These are phyloP conservation scores for Sugiyamaella castrensis DNA, from an alignment of 1,139 yeast genomes.

Conservation along the genomic window DNA sequence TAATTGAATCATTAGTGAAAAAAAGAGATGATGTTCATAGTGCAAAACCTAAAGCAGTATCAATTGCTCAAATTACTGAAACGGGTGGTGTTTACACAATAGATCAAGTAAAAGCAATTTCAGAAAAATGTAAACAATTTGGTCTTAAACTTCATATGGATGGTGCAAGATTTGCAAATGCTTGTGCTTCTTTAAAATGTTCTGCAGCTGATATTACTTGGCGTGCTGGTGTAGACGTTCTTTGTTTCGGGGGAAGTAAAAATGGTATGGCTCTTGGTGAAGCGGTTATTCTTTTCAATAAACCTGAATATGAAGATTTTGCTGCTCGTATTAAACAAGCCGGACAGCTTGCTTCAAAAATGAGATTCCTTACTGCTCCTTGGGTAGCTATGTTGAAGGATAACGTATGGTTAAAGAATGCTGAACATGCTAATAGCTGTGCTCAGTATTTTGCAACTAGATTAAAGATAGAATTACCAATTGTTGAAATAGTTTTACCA, in stretches of 20 bases:
- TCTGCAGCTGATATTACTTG: constrained; percentile 14
- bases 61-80: constrained; percentile 15
- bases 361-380: constrained; percentile 14
- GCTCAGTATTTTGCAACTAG: constrained; percentile 10
- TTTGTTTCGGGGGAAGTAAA: constrained; percentile 14
- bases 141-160: constrained; percentile 15
- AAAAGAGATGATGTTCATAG: constrained; percentile 13
- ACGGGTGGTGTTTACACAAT: constrained; percentile 12
- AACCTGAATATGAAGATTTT: constrained; percentile 9
- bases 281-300: constrained; percentile 15
- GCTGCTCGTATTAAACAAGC: constrained; percentile 15
- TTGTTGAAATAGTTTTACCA: constrained; percentile 9
- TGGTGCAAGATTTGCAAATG: constrained; percentile 16
- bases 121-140: constrained; percentile 8
- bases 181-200: constrained; percentile 14
- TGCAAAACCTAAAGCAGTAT: constrained; percentile 13
- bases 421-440: constrained; percentile 12
- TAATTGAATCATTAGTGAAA: constrained; percentile 9
- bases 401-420: constrained; percentile 15
- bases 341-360: constrained; percentile 15
- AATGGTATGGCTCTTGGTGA: constrained; percentile 18
- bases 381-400: constrained; percentile 12
- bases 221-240: constrained; percentile 16
- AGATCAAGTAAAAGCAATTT: constrained; percentile 13
- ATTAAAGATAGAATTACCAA: constrained; percentile 1